Evolutionary conservation across 2,329 filamentous ascomycete genomes (phyloP), one percentile per base, ranked within the genome.

Genomic region (Hawksworthiomyces lignivorus): DNA sequence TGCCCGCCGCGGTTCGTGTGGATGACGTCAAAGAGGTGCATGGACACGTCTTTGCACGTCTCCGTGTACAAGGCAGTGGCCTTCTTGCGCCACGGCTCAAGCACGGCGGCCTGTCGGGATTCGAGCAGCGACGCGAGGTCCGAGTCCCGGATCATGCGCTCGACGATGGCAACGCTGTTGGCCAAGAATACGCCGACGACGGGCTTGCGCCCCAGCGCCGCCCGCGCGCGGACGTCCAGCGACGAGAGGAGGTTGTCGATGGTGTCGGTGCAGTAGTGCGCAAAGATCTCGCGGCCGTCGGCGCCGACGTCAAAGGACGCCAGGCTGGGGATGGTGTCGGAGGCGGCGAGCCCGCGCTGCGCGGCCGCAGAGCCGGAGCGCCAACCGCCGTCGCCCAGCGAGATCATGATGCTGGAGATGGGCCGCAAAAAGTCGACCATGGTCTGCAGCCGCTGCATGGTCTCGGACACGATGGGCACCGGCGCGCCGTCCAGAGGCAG

Each of bases 381-480:
- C 92, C 92, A 98, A 27, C 90, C 90, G 2, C 89, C 88, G 54
- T 97, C 89, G 15, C 92, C 92, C 9, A 98, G 67, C 1, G 89
- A 95, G 21, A 92, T 81, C 70, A 98, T 81, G 52, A 98, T 87
- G 46, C 86, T 90, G 3, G 86, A 86, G 17, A 98, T 75, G 1
- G 92, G 88, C 7, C 81, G 76, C 18, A 94, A 72, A 61, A 95
- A 97, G 41, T 83, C 79, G 2, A 89, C 85, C 77, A 98, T 85
- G 12, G 82, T 82, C 53, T 92, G 84, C 14, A 98, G 68, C 21
- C 89, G 81, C 48, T 80, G 82, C 80, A 97, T 90, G 4, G 84
- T 87, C 56, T 95, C 87, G 1, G 79, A 73, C 0, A 92, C 87
- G 17, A 95, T 67, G 2, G 87, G 79, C 3, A 92, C 70, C 0